A percentile compares a stretch with the other conserved stretches of the same genome.
Evolutionary conservation across 257 asterid genomes (phyloP).

Genomic region (Rehmannia glutinosa): DNA sequence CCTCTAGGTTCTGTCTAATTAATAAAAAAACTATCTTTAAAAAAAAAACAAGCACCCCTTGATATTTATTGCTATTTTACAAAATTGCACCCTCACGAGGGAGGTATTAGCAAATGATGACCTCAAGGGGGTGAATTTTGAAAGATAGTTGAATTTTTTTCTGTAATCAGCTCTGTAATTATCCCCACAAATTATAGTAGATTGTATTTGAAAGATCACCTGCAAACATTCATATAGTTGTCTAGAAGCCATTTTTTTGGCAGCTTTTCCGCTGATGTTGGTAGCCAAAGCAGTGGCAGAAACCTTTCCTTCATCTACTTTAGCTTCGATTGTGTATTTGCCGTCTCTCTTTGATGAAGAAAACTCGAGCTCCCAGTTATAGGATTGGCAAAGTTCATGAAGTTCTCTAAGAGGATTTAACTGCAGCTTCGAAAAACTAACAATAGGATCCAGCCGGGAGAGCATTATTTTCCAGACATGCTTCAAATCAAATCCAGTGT

Average conservation of each 20-base stretch:
- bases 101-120: no score
- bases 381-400: constrained; percentile 73
- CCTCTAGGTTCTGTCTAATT: no score
- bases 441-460: constrained; percentile 61
- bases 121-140: no score
- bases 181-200: neutral
- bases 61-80: no score
- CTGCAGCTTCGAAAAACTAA: constrained; percentile 56
- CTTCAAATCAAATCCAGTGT: constrained; percentile 71
- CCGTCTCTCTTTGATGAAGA: constrained; percentile 42
- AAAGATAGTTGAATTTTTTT: no score
- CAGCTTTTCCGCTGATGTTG: constrained; percentile 50
- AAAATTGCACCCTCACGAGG: no score
- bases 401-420: constrained; percentile 70
- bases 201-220: constrained; percentile 36
- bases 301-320: constrained; percentile 40
- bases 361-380: constrained; percentile 45
- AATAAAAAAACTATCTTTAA: no score
- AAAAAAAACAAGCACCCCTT: no score
- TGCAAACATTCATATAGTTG: constrained; percentile 42
- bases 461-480: constrained; percentile 65
- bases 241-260: constrained; percentile 57
- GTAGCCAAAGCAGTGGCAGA: constrained; percentile 38
- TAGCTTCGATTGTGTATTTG: constrained; percentile 41
- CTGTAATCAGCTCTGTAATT: no score